These are phyloP conservation scores for Auriculariales sp. DNA, from an alignment of 768 basidiomycete genomes.

Conservation along the genomic window DNA sequence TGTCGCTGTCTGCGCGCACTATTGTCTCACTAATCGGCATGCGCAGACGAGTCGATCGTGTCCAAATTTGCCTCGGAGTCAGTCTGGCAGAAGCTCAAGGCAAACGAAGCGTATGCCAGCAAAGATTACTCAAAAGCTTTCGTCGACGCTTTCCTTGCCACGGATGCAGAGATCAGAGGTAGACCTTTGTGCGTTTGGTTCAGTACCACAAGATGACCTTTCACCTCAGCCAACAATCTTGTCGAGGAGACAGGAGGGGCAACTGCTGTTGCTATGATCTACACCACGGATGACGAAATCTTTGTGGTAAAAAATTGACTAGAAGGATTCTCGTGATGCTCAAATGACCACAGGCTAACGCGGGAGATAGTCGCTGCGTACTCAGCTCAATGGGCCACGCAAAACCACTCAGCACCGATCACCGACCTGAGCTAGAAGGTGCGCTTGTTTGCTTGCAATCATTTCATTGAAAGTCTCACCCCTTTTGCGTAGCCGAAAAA, in stretches of 20 bases:
- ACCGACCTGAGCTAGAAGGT: not conserved
- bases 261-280: not conserved
- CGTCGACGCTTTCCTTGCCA: not conserved
- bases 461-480: not conserved
- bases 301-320: not conserved
- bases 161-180: slow-evolving; percentile 21
- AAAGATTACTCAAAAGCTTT: not conserved
- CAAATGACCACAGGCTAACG: slow-evolving; percentile 1
- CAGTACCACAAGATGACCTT: not conserved
- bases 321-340: not conserved
- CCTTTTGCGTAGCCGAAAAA: slow-evolving; percentile 1
- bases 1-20: not conserved
- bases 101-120: not conserved
- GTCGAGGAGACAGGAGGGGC: not conserved
- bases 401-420: not conserved
- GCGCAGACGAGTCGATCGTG: not conserved
- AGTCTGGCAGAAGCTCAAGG: not conserved
- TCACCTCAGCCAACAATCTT: not conserved
- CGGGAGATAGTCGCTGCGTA: not conserved
- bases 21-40: not conserved
- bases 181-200: not conserved
- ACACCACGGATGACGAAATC: not conserved
- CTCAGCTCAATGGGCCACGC: not conserved
- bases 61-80: not conserved
- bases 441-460: not conserved